Evolutionary conservation across 139 green algal species (phyloP).

Genomic region (Chlamydomonas sp.): DNA sequence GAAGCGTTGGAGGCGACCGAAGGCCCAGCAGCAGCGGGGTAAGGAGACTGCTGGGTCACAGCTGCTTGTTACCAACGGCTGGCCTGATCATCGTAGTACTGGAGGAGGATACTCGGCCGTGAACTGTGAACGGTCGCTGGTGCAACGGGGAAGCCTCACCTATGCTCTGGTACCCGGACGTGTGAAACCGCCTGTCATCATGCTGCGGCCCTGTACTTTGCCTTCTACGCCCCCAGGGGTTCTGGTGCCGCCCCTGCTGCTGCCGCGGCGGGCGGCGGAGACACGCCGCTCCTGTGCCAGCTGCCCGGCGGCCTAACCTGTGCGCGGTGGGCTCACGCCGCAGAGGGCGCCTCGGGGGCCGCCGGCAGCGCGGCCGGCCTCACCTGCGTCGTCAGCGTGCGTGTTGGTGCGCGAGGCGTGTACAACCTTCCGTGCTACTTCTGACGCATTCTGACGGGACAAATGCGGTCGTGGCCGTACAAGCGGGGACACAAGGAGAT

Average conservation of each 20-base stretch:
- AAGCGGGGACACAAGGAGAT: no score
- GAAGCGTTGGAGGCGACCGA: neutral
- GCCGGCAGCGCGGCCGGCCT: neutral
- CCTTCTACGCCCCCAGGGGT: neutral
- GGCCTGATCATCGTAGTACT: no score
- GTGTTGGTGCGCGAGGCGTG: neutral
- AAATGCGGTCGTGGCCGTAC: no score
- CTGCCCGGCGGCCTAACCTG: neutral
- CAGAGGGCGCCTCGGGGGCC: neutral
- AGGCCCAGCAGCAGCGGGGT: neutral
- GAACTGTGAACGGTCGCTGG: no score
- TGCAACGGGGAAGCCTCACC: no score
- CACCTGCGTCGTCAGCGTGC: constrained; percentile 1
- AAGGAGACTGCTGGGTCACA: neutral
- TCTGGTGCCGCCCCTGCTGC: neutral
- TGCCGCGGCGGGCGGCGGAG: no score
- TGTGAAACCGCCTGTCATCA: no score
- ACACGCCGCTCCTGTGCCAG: neutral
- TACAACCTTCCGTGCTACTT: constrained; percentile 33
- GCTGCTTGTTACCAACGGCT: no score
- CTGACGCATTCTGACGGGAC: neutral
- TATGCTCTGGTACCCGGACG: no score
- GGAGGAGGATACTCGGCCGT: no score
- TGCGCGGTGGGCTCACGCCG: neutral
- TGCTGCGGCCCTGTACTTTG: no score